Base-by-base conservation (phyloP, 768 basidiomycete species). In the Filobasidium wieringae region DNA sequence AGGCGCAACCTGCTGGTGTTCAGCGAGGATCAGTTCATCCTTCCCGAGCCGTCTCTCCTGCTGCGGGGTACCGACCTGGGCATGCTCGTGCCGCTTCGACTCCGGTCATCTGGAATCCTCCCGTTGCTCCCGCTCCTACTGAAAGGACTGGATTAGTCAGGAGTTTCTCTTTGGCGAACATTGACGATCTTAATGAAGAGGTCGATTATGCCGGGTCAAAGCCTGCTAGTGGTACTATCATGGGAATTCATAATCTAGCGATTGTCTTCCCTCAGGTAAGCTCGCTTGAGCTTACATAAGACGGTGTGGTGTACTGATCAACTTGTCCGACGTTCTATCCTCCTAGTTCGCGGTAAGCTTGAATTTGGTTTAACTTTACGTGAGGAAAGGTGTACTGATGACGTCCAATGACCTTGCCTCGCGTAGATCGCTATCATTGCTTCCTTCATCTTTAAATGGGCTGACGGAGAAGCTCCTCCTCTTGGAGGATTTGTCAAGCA, bases 211-310 rank as follows among this genome's bases (percentile, higher is more conserved):
- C 68, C 0, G 70, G 70, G 15, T 61, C 60, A 0, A 73, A 72
- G 26, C 74, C 72, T 11, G 77, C 60, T 85, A 47, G 84, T 87
- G 1, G 91, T 8, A 95, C 92, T 1, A 83, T 93, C 36, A 80
- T 95, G 39, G 92, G 92, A 2, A 90, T 96, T 37, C 92, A 96
- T 68, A 96, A 96, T 69, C 78, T 96, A 17, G 87, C 92, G 4
- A 90, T 96, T 59, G 92, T 96, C 27, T 83, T 89, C 76, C 92
- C 92, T 22, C 92, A 96, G 65, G 57, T 31, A 30, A 5, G 36
- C 30, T 12, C 17, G 33, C 17, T 33, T 47, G 40, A 34, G 39
- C 4, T 37, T 40, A 27, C 11, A 27, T 30, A 31, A 22, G 19
- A 53, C 50, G 51, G 49, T 45, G n/a, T n/a, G 9, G 36, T 37